Evolutionary conservation across 2,329 filamentous ascomycete genomes (phyloP), one percentile per base, ranked within the genome.

Genomic region (Bipolaris zeicola): DNA sequence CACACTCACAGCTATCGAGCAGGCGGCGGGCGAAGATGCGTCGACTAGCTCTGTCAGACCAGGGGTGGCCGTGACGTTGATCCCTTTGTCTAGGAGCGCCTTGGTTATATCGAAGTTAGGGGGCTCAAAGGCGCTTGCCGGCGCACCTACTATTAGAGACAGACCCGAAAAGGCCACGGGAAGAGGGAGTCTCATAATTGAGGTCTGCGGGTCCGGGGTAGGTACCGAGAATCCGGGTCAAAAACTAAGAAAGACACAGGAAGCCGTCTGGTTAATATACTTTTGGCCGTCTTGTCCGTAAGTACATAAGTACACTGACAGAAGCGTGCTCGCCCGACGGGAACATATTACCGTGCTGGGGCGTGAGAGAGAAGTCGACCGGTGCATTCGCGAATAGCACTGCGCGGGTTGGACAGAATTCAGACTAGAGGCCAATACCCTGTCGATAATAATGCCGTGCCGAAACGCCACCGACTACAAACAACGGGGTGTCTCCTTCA

Each of bases 1-100:
- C 20, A 45, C 11, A 60, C 67, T 50, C 43, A 70, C 67, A 50
- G 66, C 67, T 46, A 60, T 51, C 11, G 65, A 61, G 38, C 68
- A 71, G 3, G 52, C 54, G n/a, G 18, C 39, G 8, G 51, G 31
- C 8, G 53, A 50, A 20, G 62, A 59, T 2, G 41, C 52, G 1
- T 60, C 51, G 16, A 37, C 44, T 16, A 63, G 37, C 11, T 31
- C 48, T 16, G 58, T 57, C 8, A 67, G 52, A 11, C 50, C 60
- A 22, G 67, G 61, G 3, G 67, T 52, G 7, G 55, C 53, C 18
- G 57, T 55, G 33, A 64, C 54, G 53, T 70, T 57, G 55, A 64
- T 39, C 6, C 65, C 66, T 24, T 60, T 57, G 20, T 51, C 36
- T 6, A 62, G 11, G 8, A 72, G 62, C 2, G 64, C 64, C 13